phyloP scores from a whole-genome alignment of 495 filamentous ascomycete species.

The Aspergillus diversus region DNA sequence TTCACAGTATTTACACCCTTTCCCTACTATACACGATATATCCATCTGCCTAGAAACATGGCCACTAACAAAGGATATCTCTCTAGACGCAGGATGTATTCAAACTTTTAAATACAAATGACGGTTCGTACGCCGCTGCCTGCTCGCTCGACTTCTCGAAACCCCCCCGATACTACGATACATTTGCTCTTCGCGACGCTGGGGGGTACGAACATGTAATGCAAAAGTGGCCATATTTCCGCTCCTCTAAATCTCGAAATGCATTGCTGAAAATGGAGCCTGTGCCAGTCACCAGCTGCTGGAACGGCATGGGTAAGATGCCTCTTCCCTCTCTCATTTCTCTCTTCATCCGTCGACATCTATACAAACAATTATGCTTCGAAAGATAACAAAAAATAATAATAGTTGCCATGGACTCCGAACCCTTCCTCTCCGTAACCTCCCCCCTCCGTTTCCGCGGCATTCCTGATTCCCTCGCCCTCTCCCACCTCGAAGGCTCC shows the following conservation, averaged over 20 bases:
- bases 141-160: slow-evolving; percentile 79
- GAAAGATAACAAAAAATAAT: slow-evolving; percentile 34
- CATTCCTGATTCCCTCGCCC: slow-evolving; percentile 68
- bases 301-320: slow-evolving; percentile 74
- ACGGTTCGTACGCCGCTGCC: slow-evolving; percentile 75
- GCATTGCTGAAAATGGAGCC: slow-evolving; percentile 59
- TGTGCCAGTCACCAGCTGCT: slow-evolving; percentile 75
- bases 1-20: slow-evolving; percentile 55
- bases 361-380: background rate
- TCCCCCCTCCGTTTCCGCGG: slow-evolving; percentile 67
- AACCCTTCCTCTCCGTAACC: slow-evolving; percentile 53
- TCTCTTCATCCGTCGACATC: background rate
- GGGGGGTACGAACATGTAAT: slow-evolving; percentile 63
- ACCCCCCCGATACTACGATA: slow-evolving; percentile 76
- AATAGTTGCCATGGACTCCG: slow-evolving; percentile 57
- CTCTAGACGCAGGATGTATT: slow-evolving; percentile 62
- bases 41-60: background rate
- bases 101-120: slow-evolving; percentile 70
- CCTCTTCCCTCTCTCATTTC: background rate
- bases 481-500: slow-evolving; percentile 71
- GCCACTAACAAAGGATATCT: background rate
- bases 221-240: slow-evolving; percentile 80
- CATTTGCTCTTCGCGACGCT: slow-evolving; percentile 79
- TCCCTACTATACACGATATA: background rate
- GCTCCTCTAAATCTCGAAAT: slow-evolving; percentile 57